These are phyloP conservation scores for Fraxinus excelsior DNA, from an alignment of 257 asterid genomes.

Conservation along the genomic window DNA sequence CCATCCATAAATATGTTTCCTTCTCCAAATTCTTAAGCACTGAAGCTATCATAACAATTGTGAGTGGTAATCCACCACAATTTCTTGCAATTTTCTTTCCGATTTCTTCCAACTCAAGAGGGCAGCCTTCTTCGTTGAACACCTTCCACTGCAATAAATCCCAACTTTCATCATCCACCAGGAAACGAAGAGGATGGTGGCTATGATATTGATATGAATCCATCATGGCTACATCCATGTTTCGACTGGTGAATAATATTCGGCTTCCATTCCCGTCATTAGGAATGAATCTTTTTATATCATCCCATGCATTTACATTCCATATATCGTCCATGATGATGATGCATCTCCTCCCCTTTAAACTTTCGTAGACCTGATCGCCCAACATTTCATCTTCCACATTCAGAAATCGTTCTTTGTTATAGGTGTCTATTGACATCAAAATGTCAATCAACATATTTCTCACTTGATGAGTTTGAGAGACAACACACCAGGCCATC, in stretches of 20 bases:
- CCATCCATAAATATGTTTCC: neutral
- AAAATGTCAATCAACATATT: conserved; percentile 26
- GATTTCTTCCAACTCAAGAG: neutral
- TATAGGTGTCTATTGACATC: neutral
- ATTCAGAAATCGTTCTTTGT: neutral
- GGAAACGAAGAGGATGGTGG: neutral
- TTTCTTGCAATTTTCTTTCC: neutral
- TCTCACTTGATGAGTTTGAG: conserved; percentile 21
- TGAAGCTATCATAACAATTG: neutral
- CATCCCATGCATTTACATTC: conserved; percentile 27
- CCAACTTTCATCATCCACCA: neutral
- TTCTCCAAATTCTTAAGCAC: neutral
- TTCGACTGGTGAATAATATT: conserved; percentile 35
- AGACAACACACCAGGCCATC: conserved; percentile 21
- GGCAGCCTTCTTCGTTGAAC: conserved; percentile 1
- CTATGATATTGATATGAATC: no score
- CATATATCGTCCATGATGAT: conserved; percentile 50
- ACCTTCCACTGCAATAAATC: conserved; percentile 1
- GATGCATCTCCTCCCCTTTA: conserved; percentile 30
- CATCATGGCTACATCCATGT: neutral
- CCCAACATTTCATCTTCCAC: conserved; percentile 5
- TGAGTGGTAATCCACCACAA: conserved; percentile 17
- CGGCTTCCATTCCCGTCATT: conserved; percentile 33
- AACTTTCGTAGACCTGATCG: conserved; percentile 15
- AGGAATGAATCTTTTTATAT: neutral